Percentiles rank a stretch among this genome's conserved stretches.
Evolutionary conservation across 2,329 filamentous ascomycete genomes (phyloP).

Genomic region (Paracorniculantispora psalliotae): DNA sequence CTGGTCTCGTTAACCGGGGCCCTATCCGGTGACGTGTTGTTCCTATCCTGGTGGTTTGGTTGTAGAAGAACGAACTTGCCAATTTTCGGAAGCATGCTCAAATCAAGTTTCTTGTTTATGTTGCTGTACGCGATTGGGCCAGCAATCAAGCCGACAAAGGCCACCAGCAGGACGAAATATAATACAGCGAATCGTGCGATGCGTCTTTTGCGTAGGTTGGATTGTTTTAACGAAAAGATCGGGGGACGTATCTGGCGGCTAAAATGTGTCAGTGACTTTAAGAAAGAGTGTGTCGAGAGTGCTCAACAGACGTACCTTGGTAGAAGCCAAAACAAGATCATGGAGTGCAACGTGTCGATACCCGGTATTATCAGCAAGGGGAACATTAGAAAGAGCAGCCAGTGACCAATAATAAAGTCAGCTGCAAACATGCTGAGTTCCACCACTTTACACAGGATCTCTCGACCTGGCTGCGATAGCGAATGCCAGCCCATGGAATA

Average conservation of each 20-base stretch:
- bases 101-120: no score
- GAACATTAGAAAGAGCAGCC: conserved; percentile 87
- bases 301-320: conserved; percentile 97
- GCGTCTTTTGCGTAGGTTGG: conserved; percentile 85
- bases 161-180: conserved; percentile 79
- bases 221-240: conserved; percentile 98
- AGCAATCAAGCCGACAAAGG: conserved; percentile 77
- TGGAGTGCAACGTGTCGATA: conserved; percentile 90
- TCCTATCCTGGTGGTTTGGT: no score
- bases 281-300: background rate
- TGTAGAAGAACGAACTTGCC: no score
- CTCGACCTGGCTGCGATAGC: conserved; percentile 88
- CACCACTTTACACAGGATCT: conserved; percentile 97
- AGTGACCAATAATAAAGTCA: conserved; percentile 88
- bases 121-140: conserved; percentile 56
- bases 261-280: conserved; percentile 17
- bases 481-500: conserved; percentile 99
- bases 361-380: conserved; percentile 81
- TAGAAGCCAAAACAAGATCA: conserved; percentile 98
- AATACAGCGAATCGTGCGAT: conserved; percentile 91
- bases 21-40: no score
- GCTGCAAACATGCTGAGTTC: conserved; percentile 94
- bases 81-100: no score
- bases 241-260: conserved; percentile 98
- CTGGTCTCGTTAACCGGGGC: no score